Base-by-base conservation (phyloP, 352 stramenopile species). In the Globisporangium alternatum region DNA sequence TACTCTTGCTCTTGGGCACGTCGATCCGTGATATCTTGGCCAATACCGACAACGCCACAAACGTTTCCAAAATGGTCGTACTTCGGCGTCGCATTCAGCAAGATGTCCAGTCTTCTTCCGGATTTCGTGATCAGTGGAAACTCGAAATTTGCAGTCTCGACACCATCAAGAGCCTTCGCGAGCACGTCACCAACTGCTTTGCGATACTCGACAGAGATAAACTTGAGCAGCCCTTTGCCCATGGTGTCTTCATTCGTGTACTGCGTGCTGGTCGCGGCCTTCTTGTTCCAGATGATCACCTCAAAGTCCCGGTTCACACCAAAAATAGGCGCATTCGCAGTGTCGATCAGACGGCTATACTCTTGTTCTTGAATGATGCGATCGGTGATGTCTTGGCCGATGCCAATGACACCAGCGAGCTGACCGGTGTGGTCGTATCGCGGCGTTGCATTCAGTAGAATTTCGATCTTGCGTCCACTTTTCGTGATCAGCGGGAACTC, bases 241-340 rank as follows among this genome's bases (percentile, higher is more conserved):
- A 96, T 87, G 2, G 86, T 86, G 69, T 97, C 89, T 64, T 94
- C 71, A 41, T 88, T 88, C 31, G 74, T 77, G 70, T 93, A 97
- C 31, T 93, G 86, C 21, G 87, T 96, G 35, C 88, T 83, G 10
- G 77, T 87, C 3, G 80, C 77, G 9, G 82, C 89, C 61, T 93
- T 95, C 47, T 96, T 86, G 60, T 97, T 97, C 91, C 91, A 97
- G 35, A 89, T 90, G 44, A 88, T 90, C 41, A 92, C 78, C 17
- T 77, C 47, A 25, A 76, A 87, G 28, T 87, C 69, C 28, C 54
- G 70, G 65, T 97, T 74, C 25, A 90, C 68, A 33, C 80, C 80
- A 48, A 90, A 88, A 44, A 90, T 88, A 10, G 81, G 80, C 6
- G 78, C 81, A 39, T 90, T 90, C 0, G 81, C 81, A 1, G 79